Base-by-base conservation (phyloP, 768 basidiomycete genomes). In the Kwoniella dendrophila region DNA sequence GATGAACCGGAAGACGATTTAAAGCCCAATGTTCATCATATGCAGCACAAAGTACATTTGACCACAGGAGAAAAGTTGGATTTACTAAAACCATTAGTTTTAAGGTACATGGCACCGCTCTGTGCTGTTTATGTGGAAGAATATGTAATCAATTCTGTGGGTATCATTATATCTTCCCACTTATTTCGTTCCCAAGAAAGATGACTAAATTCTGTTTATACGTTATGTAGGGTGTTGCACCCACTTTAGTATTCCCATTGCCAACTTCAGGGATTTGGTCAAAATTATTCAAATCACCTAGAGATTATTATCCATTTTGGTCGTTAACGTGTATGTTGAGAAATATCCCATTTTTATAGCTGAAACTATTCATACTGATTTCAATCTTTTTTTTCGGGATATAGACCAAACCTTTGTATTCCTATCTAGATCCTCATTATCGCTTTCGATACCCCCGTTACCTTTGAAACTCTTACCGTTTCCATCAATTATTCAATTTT, bases 221-320 rank as follows among this genome's bases (percentile, higher is more conserved):
- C 56, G 12, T 8, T 27, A 27, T 22, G 11, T 62, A 92, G 87
- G 95, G 95, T 32, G 86, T 97, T 7, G 84, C 91, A 18, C 94
- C 95, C 0, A 95, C 92, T 0, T 81, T 98, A 18, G 77, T 97
- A 4, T 98, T 94, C 75, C 87, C 91, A 4, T 84, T 95, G 11
- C 93, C 94, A 0, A 82, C 84, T 0, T 74, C 82, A 0, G 84
- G 85, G 6, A 51, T 91, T 12, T 82, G 95, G 51, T 85, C 87
- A 73, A 85, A 83, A 73, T 83, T 97, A 62, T 90, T 98, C 59
- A 86, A 90, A 70, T 87, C 86, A 1, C 83, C 92, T 20, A 84
- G 92, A 36, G 95, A 97, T 73, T 98, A 93, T 76, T 97, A 97
- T 79, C 93, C 93, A 1, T 84, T 95, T 40, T 96, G 92, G 90